phyloP scores from a whole-genome alignment of 1,284 basidiomycete species.

The Pascua sp. region DNA sequence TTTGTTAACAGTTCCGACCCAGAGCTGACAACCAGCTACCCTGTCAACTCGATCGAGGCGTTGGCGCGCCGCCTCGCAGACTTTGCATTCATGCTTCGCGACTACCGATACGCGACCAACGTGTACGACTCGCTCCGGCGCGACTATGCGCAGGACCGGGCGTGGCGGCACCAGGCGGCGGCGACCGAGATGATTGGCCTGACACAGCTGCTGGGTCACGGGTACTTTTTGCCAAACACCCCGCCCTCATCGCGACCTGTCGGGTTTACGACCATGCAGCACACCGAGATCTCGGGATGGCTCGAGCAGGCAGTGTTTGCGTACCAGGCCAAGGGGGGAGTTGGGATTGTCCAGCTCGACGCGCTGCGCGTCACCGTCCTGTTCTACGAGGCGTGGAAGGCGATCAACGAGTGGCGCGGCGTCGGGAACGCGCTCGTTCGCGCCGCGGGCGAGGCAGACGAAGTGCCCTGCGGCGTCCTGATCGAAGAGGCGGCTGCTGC shows the following conservation, averaged over 20 bases:
- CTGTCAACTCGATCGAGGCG: conserved; percentile 49
- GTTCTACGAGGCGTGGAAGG: conserved; percentile 50
- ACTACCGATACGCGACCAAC: conserved; percentile 75
- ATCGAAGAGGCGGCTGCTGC: conserved; percentile 55
- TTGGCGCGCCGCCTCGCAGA: conserved; percentile 74
- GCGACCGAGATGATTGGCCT: conserved; percentile 52
- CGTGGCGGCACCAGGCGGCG: conserved; percentile 45
- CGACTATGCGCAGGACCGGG: conserved; percentile 55
- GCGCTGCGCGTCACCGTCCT: conserved; percentile 47
- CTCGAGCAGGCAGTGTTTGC: conserved; percentile 47
- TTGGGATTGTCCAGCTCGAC: conserved; percentile 45
- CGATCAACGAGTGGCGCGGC: conserved; percentile 43
- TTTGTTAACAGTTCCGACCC: too few species aligned
- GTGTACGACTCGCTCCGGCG: conserved; percentile 85
- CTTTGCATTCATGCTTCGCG: conserved; percentile 87
- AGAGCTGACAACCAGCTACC: conserved; percentile 44
- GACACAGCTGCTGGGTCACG: conserved; percentile 38
- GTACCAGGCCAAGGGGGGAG: conserved; percentile 30
- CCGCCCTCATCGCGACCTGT: conserved; percentile 18
- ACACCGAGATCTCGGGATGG: conserved; percentile 45
- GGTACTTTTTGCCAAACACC: conserved; percentile 40
- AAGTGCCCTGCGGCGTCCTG: conserved; percentile 54
- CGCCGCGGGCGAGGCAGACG: conserved; percentile 50
- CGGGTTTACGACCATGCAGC: conserved; percentile 41
- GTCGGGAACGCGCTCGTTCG: conserved; percentile 42